phyloP scores from a whole-genome alignment of 129 eudicot genomes.

The Pittosporum tobira region DNA sequence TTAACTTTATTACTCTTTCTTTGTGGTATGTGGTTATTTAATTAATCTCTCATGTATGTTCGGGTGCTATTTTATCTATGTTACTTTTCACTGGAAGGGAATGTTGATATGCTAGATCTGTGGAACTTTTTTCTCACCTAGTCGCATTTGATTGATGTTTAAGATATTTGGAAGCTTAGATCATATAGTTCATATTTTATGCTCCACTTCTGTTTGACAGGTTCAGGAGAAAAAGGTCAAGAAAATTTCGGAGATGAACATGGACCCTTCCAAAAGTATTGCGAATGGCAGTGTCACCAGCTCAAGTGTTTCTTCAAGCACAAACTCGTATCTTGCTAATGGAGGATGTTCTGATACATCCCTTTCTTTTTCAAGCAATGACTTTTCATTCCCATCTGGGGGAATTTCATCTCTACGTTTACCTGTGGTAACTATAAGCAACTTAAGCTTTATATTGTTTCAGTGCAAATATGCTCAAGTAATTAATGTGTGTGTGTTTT shows the following conservation, averaged over 20 bases:
- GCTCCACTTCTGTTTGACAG: conserved; percentile 42
- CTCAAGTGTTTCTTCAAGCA: conserved; percentile 50
- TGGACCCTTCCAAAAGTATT: conserved; percentile 51
- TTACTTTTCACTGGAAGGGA: neutral
- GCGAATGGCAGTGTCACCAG: conserved; percentile 50
- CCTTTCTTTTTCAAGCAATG: conserved; percentile 38
- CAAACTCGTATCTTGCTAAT: conserved; percentile 47
- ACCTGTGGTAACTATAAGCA: conserved; percentile 83
- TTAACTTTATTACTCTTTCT: neutral
- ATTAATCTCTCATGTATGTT: neutral
- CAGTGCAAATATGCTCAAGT: neutral
- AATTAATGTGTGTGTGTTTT: neutral
- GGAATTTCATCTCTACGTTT: conserved; percentile 69
- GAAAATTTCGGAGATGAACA: conserved; percentile 64
- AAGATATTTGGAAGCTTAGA: too few species aligned
- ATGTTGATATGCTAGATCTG: neutral
- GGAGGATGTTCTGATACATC: conserved; percentile 58
- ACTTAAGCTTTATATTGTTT: conserved; percentile 20
- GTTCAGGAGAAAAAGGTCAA: conserved; percentile 93
- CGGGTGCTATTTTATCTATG: neutral
- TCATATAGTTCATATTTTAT: too few species aligned
- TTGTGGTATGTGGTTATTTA: neutral
- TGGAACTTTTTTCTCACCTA: neutral
- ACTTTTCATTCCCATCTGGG: conserved; percentile 60
- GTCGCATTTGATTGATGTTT: neutral